A percentile compares a stretch with the other conserved stretches of the same genome.
phyloP scores from a whole-genome alignment of 2,329 filamentous ascomycete genomes.

The Aschersonia sp. region DNA sequence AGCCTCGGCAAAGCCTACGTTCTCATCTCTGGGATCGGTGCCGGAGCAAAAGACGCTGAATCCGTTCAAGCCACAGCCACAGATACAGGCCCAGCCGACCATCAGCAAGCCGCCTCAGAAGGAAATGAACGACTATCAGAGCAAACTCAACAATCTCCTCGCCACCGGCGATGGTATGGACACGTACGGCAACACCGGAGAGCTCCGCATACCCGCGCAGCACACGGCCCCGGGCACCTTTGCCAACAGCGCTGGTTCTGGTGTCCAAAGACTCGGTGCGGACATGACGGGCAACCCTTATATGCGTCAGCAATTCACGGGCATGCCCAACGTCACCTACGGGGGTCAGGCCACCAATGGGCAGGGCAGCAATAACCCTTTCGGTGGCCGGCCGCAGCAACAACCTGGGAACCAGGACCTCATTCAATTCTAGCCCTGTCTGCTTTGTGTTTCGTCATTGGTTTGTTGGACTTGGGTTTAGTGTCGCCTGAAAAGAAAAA shows the following conservation, averaged over 20 bases:
- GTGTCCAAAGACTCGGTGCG: slow-evolving; percentile 52
- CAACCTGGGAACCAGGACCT: slow-evolving; percentile 39
- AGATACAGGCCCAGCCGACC: slow-evolving; percentile 15
- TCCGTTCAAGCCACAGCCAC: slow-evolving; percentile 32
- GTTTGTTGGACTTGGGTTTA: neutral
- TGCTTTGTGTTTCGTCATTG: neutral
- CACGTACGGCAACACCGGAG: slow-evolving; percentile 94
- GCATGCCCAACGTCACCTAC: slow-evolving; percentile 49
- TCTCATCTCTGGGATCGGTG: slow-evolving; percentile 60
- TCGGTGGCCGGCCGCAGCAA: slow-evolving; percentile 35
- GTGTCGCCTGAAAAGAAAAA: neutral
- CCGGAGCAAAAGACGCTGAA: slow-evolving; percentile 72
- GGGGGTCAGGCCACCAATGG: slow-evolving; percentile 37
- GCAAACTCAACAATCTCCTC: slow-evolving; percentile 74
- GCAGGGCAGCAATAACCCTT: slow-evolving; percentile 40
- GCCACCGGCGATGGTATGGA: slow-evolving; percentile 85
- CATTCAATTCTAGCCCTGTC: slow-evolving; percentile 41
- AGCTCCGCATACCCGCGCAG: slow-evolving; percentile 86
- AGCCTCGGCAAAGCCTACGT: slow-evolving; percentile 37
- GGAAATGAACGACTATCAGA: slow-evolving; percentile 47
- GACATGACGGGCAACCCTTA: slow-evolving; percentile 83
- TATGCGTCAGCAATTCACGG: slow-evolving; percentile 69
- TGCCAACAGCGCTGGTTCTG: slow-evolving; percentile 83
- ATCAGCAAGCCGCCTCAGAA: slow-evolving; percentile 28
- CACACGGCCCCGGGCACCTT: slow-evolving; percentile 94